Evolutionary conservation across 169 alveolate genomes (phyloP).

Genomic region (Eimeria mitis): DNA sequence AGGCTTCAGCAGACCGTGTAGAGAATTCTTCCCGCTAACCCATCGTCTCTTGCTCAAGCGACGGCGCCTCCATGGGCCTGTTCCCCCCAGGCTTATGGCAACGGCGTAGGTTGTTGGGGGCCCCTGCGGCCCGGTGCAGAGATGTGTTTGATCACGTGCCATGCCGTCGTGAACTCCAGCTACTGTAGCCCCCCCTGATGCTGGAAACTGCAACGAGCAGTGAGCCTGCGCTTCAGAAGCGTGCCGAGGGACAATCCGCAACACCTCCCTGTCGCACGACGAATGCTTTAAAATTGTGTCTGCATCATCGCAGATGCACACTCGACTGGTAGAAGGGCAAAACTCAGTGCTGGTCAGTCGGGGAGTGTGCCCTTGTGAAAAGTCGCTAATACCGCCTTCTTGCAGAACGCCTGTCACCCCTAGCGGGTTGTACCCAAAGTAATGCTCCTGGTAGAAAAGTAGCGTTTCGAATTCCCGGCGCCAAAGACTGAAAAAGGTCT

Average conservation of each 20-base stretch:
- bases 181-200: not conserved
- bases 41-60: not conserved
- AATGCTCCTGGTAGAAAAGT: conserved; percentile 32
- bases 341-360: not conserved
- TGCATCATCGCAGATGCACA: not conserved
- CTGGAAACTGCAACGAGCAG: not conserved
- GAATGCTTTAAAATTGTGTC: not conserved
- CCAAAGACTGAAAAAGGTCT: conserved; percentile 54
- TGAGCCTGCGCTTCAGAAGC: not conserved
- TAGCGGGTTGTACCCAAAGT: conserved; percentile 16
- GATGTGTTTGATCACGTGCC: not conserved
- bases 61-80: not conserved
- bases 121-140: conserved; percentile 10
- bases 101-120: conserved; percentile 36
- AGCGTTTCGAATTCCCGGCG: conserved; percentile 63
- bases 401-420: conserved; percentile 6
- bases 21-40: not conserved
- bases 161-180: not conserved
- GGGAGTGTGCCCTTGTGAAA: not conserved
- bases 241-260: not conserved
- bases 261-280: not conserved
- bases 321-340: not conserved
- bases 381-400: conserved; percentile 22
- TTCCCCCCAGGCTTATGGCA: not conserved
- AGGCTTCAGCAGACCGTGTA: not conserved